phyloP scores from a whole-genome alignment of 495 filamentous ascomycete genomes.

The Penicillium lividum region DNA sequence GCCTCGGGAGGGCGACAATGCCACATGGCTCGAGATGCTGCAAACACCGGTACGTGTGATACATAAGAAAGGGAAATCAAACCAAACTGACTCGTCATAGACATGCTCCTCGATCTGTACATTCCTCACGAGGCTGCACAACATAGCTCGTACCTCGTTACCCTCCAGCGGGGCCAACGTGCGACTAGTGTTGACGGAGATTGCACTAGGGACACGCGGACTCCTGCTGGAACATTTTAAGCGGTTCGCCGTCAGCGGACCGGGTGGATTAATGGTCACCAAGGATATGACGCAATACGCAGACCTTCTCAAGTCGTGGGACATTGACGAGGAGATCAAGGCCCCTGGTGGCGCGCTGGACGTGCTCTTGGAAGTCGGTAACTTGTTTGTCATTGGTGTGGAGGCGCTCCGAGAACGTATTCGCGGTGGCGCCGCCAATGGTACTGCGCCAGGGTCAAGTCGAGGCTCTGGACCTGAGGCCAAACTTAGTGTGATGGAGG shows the following conservation, averaged over 20 bases:
- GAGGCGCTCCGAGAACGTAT: slow-evolving; percentile 84
- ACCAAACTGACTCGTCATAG: slow-evolving; percentile 21
- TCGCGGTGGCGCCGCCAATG: slow-evolving; percentile 48
- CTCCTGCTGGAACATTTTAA: slow-evolving; percentile 91
- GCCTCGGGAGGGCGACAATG: slow-evolving; percentile 79
- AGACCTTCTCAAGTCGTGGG: slow-evolving; percentile 77
- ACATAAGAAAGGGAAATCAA: not conserved
- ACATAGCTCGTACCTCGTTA: slow-evolving; percentile 62
- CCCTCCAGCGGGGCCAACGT: slow-evolving; percentile 73
- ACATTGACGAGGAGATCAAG: slow-evolving; percentile 61
- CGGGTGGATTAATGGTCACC: slow-evolving; percentile 90
- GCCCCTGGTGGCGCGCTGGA: slow-evolving; percentile 70
- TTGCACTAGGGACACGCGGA: slow-evolving; percentile 73
- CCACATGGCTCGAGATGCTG: slow-evolving; percentile 71
- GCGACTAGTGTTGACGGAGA: slow-evolving; percentile 75
- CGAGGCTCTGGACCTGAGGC: slow-evolving; percentile 44
- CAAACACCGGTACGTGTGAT: slow-evolving; percentile 65
- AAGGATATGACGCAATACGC: slow-evolving; percentile 95
- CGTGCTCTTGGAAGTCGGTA: slow-evolving; percentile 89
- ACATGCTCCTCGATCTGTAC: slow-evolving; percentile 76
- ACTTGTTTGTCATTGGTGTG: slow-evolving; percentile 89
- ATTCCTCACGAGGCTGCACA: slow-evolving; percentile 70
- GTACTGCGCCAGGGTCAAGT: slow-evolving; percentile 22
- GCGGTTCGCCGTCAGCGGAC: slow-evolving; percentile 85
- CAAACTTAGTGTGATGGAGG: slow-evolving; percentile 65